A percentile compares a stretch with the other conserved stretches of the same genome.
phyloP scores from a whole-genome alignment of 2,329 filamentous ascomycete genomes.

The Helotiales sp. region DNA sequence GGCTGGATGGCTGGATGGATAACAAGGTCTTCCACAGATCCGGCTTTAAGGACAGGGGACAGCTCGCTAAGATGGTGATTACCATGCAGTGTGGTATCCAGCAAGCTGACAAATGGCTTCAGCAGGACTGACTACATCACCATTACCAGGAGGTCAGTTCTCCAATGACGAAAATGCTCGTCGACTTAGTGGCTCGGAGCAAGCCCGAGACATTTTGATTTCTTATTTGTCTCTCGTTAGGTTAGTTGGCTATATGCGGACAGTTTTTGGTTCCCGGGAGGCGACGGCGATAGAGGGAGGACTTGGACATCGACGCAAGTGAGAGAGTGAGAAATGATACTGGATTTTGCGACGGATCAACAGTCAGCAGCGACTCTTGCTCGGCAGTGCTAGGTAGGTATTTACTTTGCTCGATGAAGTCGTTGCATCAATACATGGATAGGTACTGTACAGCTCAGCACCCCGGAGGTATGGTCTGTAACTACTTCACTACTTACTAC shows the following conservation, averaged over 20 bases:
- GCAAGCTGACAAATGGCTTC: slow-evolving; percentile 1
- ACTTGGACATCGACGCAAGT: too few species aligned
- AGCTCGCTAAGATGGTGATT: slow-evolving; percentile 4
- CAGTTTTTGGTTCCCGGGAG: background rate
- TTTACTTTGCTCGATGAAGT: background rate
- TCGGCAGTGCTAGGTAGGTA: background rate
- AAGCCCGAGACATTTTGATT: background rate
- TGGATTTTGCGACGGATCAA: background rate
- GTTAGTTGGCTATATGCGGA: too few species aligned
- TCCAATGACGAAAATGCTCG: background rate
- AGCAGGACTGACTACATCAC: background rate
- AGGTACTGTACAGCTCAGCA: background rate
- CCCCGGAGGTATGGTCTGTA: too few species aligned
- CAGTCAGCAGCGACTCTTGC: background rate
- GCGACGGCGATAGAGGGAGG: too few species aligned
- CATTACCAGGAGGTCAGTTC: background rate
- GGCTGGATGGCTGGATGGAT: too few species aligned
- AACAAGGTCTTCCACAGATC: background rate
- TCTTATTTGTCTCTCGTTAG: too few species aligned
- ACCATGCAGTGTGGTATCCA: background rate
- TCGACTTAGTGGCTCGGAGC: background rate
- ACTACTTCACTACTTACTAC: background rate
- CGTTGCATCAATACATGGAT: background rate
- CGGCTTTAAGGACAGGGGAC: background rate
- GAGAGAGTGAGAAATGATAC: background rate